phyloP scores from a whole-genome alignment of 768 basidiomycete genomes.

The Collybia nuda region DNA sequence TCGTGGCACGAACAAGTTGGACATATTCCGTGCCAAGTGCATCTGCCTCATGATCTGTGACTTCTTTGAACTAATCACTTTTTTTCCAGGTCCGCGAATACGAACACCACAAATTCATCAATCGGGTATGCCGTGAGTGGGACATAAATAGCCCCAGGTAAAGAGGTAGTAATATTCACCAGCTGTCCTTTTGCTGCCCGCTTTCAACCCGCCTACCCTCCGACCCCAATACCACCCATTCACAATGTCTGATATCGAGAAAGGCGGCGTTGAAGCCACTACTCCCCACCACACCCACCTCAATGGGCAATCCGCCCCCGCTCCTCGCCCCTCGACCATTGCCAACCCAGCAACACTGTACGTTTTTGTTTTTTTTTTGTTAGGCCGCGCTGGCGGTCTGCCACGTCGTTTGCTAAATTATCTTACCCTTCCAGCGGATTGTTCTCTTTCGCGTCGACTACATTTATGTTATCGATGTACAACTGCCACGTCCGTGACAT shows the following conservation, averaged over 20 bases:
- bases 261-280: slow-evolving; percentile 28
- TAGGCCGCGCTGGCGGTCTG: neutral
- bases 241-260: slow-evolving; percentile 32
- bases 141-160: slow-evolving; percentile 2
- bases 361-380: slow-evolving; percentile 12
- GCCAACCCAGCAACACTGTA: slow-evolving; percentile 65
- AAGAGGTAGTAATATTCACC: too few species aligned
- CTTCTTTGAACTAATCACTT: neutral
- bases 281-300: slow-evolving; percentile 23
- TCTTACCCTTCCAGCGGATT: slow-evolving; percentile 51
- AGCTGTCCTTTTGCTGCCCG: too few species aligned
- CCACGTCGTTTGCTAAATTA: neutral
- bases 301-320: slow-evolving; percentile 14
- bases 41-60: too few species aligned
- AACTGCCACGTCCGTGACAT: slow-evolving; percentile 61
- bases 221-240: neutral
- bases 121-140: neutral
- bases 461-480: slow-evolving; percentile 75
- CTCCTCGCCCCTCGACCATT: slow-evolving; percentile 33
- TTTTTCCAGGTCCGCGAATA: neutral
- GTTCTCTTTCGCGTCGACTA: slow-evolving; percentile 83
- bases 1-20: too few species aligned
- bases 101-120: neutral
- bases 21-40: too few species aligned
- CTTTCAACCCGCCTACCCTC: neutral